These are phyloP conservation scores for Flaveria bidentis DNA, from an alignment of 129 eudicot species.

Conservation along the genomic window DNA sequence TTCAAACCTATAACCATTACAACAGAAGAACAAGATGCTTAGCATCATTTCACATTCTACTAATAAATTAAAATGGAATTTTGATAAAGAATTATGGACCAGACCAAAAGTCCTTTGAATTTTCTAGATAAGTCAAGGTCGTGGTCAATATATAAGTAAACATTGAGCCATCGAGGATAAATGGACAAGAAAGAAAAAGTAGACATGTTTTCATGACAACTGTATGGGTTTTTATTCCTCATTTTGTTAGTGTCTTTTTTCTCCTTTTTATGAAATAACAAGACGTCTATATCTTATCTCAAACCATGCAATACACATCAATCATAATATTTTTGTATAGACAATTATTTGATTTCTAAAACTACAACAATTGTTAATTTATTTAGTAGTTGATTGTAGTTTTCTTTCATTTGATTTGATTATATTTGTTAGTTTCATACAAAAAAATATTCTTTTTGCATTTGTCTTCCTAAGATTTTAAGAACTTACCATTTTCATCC, in stretches of 20 bases:
- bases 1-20: no score
- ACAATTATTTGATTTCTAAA: no score
- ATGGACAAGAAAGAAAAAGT: constrained; percentile 15
- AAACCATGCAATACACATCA: not conserved
- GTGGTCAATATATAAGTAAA: not conserved
- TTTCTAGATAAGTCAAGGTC: constrained; percentile 4
- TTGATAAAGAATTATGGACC: not conserved
- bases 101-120: not conserved
- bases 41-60: no score
- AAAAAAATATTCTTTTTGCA: no score
- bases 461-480: no score
- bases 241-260: constrained; percentile 19
- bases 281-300: constrained; percentile 1
- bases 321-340: not conserved
- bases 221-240: not conserved
- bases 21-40: no score
- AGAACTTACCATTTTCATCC: no score
- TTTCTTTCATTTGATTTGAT: no score
- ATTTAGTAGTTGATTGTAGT: no score
- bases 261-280: not conserved
- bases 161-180: not conserved
- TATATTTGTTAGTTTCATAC: no score
- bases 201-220: constrained; percentile 12
- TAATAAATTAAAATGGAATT: no score
- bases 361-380: no score